Conservation (phyloP, 139 green algal genomes). For the Pycnococcus provasolii region DNA sequence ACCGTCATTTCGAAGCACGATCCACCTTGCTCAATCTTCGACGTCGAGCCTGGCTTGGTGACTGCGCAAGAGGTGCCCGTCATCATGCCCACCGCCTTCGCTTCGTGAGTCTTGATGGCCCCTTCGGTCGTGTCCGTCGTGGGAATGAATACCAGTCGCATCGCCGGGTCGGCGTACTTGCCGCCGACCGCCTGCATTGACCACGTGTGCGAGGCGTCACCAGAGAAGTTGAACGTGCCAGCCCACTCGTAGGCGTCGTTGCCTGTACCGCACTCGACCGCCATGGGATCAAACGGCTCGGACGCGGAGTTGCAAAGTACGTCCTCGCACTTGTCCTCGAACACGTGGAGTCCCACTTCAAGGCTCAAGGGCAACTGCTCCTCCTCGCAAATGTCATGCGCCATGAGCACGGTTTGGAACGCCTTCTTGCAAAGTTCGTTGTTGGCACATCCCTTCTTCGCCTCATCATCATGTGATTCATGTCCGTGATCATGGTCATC, state of each 20-base stretch:
- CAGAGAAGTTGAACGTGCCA: not conserved
- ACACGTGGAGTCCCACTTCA: conserved; percentile 2
- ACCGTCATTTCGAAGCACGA: conserved; percentile 1
- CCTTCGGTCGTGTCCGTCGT: not conserved
- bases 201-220: not conserved
- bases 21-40: not conserved
- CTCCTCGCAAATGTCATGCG: conserved; percentile 15
- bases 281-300: conserved; percentile 5
- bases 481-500: too few species aligned
- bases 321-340: conserved; percentile 1
- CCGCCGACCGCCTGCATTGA: not conserved
- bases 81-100: not conserved
- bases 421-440: conserved; percentile 2
- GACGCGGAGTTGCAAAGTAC: not conserved
- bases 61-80: not conserved
- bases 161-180: conserved; percentile 2
- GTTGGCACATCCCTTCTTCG: too few species aligned
- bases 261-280: too few species aligned
- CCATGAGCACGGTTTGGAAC: conserved; percentile 2
- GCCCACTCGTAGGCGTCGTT: not conserved
- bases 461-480: too few species aligned
- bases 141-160: not conserved
- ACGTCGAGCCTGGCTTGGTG: not conserved
- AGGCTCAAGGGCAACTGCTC: not conserved
- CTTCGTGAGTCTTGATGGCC: not conserved